Evolutionary conservation across 495 filamentous ascomycete species (phyloP).

Genomic region (Bacidia gigantensis): DNA sequence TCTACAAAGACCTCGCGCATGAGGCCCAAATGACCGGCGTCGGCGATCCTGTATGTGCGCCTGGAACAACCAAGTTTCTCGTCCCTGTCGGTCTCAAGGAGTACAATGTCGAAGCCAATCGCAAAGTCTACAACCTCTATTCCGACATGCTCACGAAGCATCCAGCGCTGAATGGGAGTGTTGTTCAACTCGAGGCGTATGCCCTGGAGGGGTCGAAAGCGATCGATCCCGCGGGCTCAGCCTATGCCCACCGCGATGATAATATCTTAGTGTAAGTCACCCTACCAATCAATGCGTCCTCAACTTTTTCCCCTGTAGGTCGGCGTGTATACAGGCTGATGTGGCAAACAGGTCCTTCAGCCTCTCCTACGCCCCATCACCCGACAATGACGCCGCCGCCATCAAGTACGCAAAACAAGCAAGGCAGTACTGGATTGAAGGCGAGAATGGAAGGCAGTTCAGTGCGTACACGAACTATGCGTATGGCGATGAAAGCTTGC

Average conservation of each 20-base stretch:
- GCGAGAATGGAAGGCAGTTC: conserved; percentile 3
- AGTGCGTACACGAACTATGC: conserved; percentile 39
- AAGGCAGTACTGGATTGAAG: background rate
- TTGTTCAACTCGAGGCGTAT: conserved; percentile 30
- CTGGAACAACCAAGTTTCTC: conserved; percentile 6
- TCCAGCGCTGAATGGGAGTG: conserved; percentile 15
- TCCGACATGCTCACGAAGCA: conserved; percentile 2
- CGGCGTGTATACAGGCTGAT: background rate
- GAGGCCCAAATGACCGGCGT: conserved; percentile 8
- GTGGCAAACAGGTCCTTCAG: background rate
- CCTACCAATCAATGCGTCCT: too few relatives aligned
- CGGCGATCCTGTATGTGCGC: conserved; percentile 9
- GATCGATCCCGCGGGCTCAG: conserved; percentile 19
- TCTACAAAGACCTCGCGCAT: conserved; percentile 15
- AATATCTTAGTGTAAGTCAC: background rate
- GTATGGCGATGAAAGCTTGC: conserved; percentile 26
- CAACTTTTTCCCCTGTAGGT: background rate
- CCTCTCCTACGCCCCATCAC: background rate
- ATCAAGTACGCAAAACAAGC: background rate
- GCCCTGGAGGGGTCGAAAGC: conserved; percentile 21
- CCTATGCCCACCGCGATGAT: conserved; percentile 27
- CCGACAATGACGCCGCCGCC: background rate
- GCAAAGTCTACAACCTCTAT: conserved; percentile 14
- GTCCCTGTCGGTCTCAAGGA: conserved; percentile 17
- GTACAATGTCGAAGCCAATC: conserved; percentile 15